These are phyloP conservation scores for Niebla homalea DNA, from an alignment of 495 filamentous ascomycete species.

Conservation along the genomic window DNA sequence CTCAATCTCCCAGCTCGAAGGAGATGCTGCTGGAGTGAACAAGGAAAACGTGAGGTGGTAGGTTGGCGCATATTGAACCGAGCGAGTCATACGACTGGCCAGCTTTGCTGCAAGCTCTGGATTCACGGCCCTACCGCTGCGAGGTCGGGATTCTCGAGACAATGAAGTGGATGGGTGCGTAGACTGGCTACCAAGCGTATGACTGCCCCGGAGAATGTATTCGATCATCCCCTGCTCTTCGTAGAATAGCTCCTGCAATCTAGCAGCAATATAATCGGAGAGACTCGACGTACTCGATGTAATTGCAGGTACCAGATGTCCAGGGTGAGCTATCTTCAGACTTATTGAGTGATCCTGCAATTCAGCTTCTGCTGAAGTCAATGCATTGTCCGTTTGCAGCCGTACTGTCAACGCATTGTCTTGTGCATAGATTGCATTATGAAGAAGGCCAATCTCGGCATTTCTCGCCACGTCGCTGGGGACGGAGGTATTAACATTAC, in stretches of 20 bases:
- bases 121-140: constrained; percentile 23
- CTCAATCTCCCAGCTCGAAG: constrained; percentile 88
- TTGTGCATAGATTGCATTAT: constrained; percentile 19
- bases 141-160: constrained; percentile 13
- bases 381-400: constrained; percentile 47
- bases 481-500: constrained; percentile 2
- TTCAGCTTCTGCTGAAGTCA: constrained; percentile 39
- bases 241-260: constrained; percentile 65
- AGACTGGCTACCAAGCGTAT: constrained; percentile 24
- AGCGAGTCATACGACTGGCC: constrained; percentile 53
- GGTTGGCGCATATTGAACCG: constrained; percentile 82
- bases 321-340: constrained; percentile 69
- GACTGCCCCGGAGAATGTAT: constrained; percentile 55
- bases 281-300: constrained; percentile 60
- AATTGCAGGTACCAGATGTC: constrained; percentile 55
- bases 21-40: constrained; percentile 63
- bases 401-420: constrained; percentile 56
- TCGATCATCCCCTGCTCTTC: constrained; percentile 87
- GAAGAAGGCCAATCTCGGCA: constrained; percentile 11
- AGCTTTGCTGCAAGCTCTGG: constrained; percentile 39
- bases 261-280: constrained; percentile 65
- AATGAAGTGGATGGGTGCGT: constrained; percentile 23
- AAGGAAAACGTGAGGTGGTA: constrained; percentile 95
- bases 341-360: constrained; percentile 55
- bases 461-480: constrained; percentile 16